Conservation (phyloP, 2,329 filamentous ascomycete species). For the Cordyceps farinosa region DNA sequence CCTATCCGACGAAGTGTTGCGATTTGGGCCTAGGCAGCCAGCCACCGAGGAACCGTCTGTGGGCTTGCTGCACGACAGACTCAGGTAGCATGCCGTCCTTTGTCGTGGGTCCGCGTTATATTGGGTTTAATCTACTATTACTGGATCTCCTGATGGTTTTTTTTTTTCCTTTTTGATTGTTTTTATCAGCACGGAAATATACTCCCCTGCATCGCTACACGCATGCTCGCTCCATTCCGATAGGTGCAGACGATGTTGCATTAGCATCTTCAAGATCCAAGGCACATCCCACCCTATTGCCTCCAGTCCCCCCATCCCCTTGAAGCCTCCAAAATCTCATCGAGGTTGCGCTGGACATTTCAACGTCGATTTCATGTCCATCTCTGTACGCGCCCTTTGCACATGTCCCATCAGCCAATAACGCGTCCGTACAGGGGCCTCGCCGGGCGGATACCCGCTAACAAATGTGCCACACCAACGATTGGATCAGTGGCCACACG, state of each 20-base stretch:
- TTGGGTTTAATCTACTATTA: not conserved
- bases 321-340: no score
- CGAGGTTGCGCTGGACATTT: no score
- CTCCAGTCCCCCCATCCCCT: no score
- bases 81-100: not conserved
- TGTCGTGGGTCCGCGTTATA: not conserved
- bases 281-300: no score
- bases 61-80: slow-evolving; percentile 3
- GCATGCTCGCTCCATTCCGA: no score
- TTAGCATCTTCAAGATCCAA: no score
- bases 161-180: no score
- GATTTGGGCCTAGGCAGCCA: not conserved
- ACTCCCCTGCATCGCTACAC: no score
- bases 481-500: slow-evolving; percentile 14
- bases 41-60: slow-evolving; percentile 2
- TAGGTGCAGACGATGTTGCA: no score
- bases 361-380: no score
- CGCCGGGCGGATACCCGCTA: not conserved
- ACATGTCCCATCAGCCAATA: not conserved
- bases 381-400: slow-evolving; percentile 2
- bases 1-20: not conserved
- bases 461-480: not conserved
- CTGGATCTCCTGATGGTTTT: no score
- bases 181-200: no score
- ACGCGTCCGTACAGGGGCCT: not conserved